Base-by-base conservation (phyloP, 1,139 yeast species). In the Ogataea hybrid region DNA sequence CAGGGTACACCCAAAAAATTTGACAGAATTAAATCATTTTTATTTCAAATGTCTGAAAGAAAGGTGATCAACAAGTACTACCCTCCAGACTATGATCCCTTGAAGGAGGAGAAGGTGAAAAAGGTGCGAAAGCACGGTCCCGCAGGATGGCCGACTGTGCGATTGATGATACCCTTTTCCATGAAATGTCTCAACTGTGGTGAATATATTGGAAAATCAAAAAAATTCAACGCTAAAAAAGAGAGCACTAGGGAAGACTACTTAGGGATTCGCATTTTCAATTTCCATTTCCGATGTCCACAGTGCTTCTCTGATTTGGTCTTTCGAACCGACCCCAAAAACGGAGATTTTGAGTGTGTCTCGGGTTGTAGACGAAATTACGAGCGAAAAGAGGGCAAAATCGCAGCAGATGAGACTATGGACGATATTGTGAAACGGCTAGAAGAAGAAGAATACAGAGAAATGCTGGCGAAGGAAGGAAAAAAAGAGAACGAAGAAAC, bases 151-250 rank as follows among this genome's bases (percentile, higher is more conserved):
- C 75, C 70, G 22, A 75, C 82, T 2, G 88, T 92, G 35, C 73
- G 98, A 48, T 70, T 92, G 57, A 89, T 88, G 96, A 81, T 94
- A 6, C 98, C 98, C 2, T 89, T 86, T 60, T 86, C 96, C 37
- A 83, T 92, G 88, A 74, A 84, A 56, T 92, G 98, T 59, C 59
- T 73, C 3, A 70, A 74, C 35, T 92, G 98, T 64, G 79, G 81
- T 50, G 96, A 88, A 56, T 90, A 82, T 62, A 89, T 92, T 29
- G 79, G 95, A 32, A 80, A 82, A 52, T 77, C 92, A 39, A 73
- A 92, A 46, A 92, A 94, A 60, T 92, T 92, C 70, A 92, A 92
- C 64, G 98, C 97, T 10, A 77, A 86, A 48, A 92, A 92, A 57
- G 89, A 86, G 56, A 63, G 68, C 16, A 77, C 95, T 0, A 69